Conservation (phyloP, 768 basidiomycete species). For the Hortiboletus campestris region DNA sequence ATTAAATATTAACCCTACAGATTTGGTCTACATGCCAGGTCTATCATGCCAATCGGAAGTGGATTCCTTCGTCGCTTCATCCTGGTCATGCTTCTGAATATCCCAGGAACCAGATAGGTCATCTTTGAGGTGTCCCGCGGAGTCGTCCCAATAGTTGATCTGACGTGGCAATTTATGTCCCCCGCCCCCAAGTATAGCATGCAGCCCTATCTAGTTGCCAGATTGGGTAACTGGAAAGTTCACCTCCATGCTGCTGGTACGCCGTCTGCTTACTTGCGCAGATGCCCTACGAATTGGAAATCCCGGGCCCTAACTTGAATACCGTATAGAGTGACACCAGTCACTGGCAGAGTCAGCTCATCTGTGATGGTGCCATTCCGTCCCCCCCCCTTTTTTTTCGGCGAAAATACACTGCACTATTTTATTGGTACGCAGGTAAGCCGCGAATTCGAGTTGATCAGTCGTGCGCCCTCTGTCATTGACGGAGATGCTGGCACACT, state of each 20-base stretch:
- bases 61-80: background rate
- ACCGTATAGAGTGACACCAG: background rate
- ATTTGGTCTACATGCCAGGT: background rate
- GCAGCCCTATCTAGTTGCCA: background rate
- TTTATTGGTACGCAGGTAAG: background rate
- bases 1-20: background rate
- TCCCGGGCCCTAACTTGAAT: background rate
- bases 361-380: background rate
- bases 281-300: background rate
- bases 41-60: background rate
- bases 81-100: background rate
- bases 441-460: background rate
- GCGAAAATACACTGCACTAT: background rate
- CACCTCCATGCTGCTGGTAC: background rate
- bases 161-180: background rate
- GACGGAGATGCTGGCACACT: background rate
- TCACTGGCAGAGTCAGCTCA: background rate
- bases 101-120: background rate
- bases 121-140: constrained; percentile 1
- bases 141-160: background rate
- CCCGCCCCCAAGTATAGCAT: background rate
- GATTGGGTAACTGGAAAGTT: background rate
- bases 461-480: background rate
- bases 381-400: background rate
- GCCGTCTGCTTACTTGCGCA: background rate